These are phyloP conservation scores for Dactylonectria estremocensis DNA, from an alignment of 2,329 filamentous ascomycete genomes.

Conservation along the genomic window DNA sequence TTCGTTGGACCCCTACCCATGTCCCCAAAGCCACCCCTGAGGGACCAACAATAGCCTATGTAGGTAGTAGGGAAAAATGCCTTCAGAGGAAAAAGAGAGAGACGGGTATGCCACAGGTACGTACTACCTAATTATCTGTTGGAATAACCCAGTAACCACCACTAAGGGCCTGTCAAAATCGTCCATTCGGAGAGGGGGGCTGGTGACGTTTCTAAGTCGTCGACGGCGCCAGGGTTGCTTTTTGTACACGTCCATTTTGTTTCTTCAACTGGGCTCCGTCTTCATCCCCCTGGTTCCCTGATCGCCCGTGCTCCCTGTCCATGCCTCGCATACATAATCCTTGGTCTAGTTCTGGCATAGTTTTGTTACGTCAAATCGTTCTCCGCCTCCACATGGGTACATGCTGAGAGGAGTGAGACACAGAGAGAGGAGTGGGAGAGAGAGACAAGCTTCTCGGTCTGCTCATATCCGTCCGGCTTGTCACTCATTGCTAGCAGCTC, in stretches of 20 bases:
- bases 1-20: conserved; percentile 47
- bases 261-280: conserved; percentile 47
- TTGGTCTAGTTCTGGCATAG: conserved; percentile 49
- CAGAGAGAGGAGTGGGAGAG: background rate
- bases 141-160: conserved; percentile 46
- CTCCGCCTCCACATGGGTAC: conserved; percentile 48
- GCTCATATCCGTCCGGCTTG: background rate
- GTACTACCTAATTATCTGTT: no score
- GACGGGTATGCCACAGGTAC: conserved; percentile 25
- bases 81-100: conserved; percentile 2
- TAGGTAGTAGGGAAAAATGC: no score
- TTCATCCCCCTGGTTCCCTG: conserved; percentile 46
- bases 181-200: conserved; percentile 35
- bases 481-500: conserved; percentile 25
- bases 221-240: conserved; percentile 41
- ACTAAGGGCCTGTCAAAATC: conserved; percentile 46
- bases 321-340: conserved; percentile 51
- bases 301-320: conserved; percentile 50
- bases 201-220: conserved; percentile 48
- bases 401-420: conserved; percentile 27
- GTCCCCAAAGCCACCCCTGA: conserved; percentile 45
- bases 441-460: conserved; percentile 10
- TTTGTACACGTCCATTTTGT: conserved; percentile 45
- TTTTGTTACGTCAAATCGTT: conserved; percentile 48
- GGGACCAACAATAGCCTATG: background rate